phyloP scores from a whole-genome alignment of 1,139 yeast genomes.

The Geotrichum candidum region DNA sequence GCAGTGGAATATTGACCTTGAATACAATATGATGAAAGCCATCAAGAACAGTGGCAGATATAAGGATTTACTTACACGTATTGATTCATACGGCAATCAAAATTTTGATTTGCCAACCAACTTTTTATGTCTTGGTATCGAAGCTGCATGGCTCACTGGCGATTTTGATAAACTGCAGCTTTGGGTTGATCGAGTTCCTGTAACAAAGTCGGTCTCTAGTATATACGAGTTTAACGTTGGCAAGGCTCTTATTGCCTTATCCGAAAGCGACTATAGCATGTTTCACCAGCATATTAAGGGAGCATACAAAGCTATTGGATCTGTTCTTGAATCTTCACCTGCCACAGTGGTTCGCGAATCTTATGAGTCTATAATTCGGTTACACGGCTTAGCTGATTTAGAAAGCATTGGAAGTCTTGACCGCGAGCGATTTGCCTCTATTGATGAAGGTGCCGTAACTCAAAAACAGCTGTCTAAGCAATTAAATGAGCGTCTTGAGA shows the following conservation, averaged over 20 bases:
- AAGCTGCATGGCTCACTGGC: constrained; percentile 67
- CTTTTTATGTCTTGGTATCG: constrained; percentile 55
- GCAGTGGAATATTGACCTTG: constrained; percentile 34
- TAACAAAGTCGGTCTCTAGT: constrained; percentile 28
- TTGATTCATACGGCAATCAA: constrained; percentile 18
- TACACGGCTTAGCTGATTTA: constrained; percentile 71
- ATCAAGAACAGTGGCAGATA: constrained; percentile 55
- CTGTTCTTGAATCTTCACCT: constrained; percentile 53
- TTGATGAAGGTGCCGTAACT: constrained; percentile 25
- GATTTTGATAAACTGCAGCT: constrained; percentile 45
- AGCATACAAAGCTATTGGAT: constrained; percentile 55
- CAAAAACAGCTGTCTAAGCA: constrained; percentile 17
- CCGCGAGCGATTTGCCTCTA: constrained; percentile 19
- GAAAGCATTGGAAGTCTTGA: constrained; percentile 31
- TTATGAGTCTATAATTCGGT: constrained; percentile 49
- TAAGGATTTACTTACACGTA: constrained; percentile 40
- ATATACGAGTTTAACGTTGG: constrained; percentile 64
- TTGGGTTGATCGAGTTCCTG: constrained; percentile 51
- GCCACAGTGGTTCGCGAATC: constrained; percentile 60
- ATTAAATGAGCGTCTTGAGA: constrained; percentile 31
- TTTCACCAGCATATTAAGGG: constrained; percentile 42
- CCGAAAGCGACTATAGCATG: constrained; percentile 31
- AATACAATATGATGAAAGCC: constrained; percentile 45
- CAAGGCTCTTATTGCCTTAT: constrained; percentile 47
- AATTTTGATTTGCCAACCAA: constrained; percentile 19